Percentiles rank a stretch among this genome's conserved stretches.
Conservation (phyloP, 1,284 basidiomycete genomes). For the Ustilago shanxiensis region DNA sequence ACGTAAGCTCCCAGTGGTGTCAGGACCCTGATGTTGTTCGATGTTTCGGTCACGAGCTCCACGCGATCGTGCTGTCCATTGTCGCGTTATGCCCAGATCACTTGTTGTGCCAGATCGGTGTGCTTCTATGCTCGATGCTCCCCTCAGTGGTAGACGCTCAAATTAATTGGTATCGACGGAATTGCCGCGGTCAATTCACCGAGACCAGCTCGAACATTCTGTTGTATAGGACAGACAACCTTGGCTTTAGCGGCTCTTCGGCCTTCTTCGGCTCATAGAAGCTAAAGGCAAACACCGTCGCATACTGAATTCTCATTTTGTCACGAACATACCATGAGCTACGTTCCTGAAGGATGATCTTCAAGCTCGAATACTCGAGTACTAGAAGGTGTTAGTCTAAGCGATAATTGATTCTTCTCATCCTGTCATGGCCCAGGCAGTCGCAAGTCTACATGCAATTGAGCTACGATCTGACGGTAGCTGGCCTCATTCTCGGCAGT, state of each 20-base stretch:
- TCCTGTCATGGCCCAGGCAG: constrained; percentile 51
- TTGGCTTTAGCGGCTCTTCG: background rate
- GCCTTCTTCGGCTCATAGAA: background rate
- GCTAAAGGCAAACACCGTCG: background rate
- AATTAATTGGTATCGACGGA: background rate
- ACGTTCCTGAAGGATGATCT: background rate
- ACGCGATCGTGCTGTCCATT: constrained; percentile 7
- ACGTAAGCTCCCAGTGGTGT: constrained; percentile 4
- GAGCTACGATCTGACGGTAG: constrained; percentile 79
- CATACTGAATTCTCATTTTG: background rate
- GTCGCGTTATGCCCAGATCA: background rate
- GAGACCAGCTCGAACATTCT: background rate
- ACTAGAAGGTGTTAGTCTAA: background rate
- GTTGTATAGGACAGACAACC: too few relatives aligned
- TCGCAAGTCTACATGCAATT: constrained; percentile 78
- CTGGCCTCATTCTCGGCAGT: constrained; percentile 83
- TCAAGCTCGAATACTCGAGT: background rate
- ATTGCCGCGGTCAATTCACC: background rate
- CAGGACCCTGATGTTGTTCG: background rate
- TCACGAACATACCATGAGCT: background rate
- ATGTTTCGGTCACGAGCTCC: constrained; percentile 1
- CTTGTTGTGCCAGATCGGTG: background rate
- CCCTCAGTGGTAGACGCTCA: too few relatives aligned
- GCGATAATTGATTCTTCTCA: background rate
- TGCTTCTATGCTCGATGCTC: too few relatives aligned